phyloP scores from a whole-genome alignment of 2,329 filamentous ascomycete genomes.

The Exophiala alcalophila region DNA sequence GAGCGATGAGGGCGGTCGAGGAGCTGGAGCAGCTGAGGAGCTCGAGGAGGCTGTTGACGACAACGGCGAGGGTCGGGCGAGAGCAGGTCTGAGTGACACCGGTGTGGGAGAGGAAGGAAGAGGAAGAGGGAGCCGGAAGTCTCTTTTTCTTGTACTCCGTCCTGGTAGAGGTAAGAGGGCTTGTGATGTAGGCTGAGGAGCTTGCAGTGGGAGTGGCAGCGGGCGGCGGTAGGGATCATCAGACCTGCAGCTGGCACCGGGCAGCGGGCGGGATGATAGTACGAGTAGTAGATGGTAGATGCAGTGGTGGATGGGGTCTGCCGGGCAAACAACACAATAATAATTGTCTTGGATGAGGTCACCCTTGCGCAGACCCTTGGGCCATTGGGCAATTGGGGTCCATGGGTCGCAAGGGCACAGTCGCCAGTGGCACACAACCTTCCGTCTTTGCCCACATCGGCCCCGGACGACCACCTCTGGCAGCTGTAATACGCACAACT shows the following conservation, averaged over 20 bases:
- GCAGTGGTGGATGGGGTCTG: background rate
- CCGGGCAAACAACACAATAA: background rate
- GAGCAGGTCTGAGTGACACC: background rate
- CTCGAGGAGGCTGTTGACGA: background rate
- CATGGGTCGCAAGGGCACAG: too few species aligned
- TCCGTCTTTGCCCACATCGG: too few species aligned
- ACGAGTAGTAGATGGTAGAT: background rate
- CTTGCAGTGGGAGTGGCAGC: background rate
- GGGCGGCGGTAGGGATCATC: background rate
- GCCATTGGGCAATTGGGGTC: too few species aligned
- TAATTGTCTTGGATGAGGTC: constrained; percentile 17
- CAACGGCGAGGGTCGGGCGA: background rate
- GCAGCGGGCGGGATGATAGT: too few species aligned
- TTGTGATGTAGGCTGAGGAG: constrained; percentile 16
- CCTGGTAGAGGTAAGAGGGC: constrained; percentile 9
- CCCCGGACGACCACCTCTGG: too few species aligned
- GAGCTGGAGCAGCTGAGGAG: background rate
- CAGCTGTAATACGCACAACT: too few species aligned
- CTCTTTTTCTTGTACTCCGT: too few species aligned
- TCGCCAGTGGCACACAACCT: too few species aligned
- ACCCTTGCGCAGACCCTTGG: too few species aligned
- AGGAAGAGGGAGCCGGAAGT: constrained; percentile 8
- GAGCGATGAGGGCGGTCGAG: background rate
- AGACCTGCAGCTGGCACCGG: background rate
- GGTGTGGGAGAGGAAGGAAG: constrained; percentile 7